phyloP scores from a whole-genome alignment of 75 land plant genomes.

The Cryptomeria japonica region DNA sequence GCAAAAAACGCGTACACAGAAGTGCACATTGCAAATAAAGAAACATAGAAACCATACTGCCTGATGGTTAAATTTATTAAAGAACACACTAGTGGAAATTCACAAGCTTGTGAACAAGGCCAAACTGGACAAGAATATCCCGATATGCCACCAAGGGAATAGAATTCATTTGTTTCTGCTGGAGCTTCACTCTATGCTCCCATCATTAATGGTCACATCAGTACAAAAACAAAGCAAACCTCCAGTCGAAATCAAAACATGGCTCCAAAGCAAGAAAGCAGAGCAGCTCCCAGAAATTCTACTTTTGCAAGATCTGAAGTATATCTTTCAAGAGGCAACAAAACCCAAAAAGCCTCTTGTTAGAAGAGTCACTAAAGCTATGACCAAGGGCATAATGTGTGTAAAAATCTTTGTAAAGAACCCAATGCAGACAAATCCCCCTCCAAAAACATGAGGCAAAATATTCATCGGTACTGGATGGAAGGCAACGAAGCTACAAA shows the following conservation, averaged over 20 bases:
- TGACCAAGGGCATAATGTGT: neutral
- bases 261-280: neutral
- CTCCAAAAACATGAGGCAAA: neutral
- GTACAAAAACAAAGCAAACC: neutral
- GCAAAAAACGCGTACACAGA: neutral
- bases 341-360: neutral
- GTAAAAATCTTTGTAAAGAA: neutral
- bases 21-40: neutral
- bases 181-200: neutral
- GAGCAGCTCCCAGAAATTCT: neutral
- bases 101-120: neutral
- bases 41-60: neutral
- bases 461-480: neutral
- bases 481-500: neutral
- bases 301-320: neutral
- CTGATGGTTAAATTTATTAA: neutral
- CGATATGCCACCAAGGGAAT: neutral
- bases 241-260: neutral
- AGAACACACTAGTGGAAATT: neutral
- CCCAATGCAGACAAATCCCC: neutral
- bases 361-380: neutral
- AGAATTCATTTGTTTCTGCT: neutral
- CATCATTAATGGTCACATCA: neutral
- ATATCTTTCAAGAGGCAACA: neutral
- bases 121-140: neutral